Evolutionary conservation across 768 basidiomycete species (phyloP), one percentile per base, ranked within the genome.

Genomic region (Mycena capillaripes): DNA sequence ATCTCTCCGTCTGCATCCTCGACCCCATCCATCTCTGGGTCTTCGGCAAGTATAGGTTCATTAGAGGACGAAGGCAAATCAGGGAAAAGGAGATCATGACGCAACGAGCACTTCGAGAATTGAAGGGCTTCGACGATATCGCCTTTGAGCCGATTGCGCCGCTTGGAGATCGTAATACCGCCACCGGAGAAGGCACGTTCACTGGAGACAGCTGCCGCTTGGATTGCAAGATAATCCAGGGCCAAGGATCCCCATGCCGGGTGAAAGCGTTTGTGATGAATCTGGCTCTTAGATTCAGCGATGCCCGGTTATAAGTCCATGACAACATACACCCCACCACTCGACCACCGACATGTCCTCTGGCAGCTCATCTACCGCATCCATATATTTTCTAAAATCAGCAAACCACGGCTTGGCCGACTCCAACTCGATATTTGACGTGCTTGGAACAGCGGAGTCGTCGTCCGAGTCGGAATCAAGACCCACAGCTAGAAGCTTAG

Each of bases 61-160:
- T 59, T 59, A 4, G 57, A 4, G 6, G 57, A 59, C 3, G 12
- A 36, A 2, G 57, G 57, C 5, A 10, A 4, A 16, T 59, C 57
- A 10, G 36, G 44, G 34, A 63, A 63, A 5, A 63, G 30, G 7
- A 63, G 30, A 21, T 63, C 46, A 21, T 25, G 21, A 23, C 44
- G 61, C 14, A 63, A 19, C 11, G 29, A 19, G 14, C 46, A 63
- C 46, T 63, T 63, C 61, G 52, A 17, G 32, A 48, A 63, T 52
- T 63, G 61, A 19, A 63, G 46, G 6, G 61, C 61, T 34, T 63
- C 61, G 44, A 63, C 48, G n/a, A 63, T 52, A 30, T 63, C 61
- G 52, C 61, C 61, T 52, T 63, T 63, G 12, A 63, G 46, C 4
- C 61, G 44, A 36, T 61, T 64, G 27, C 21, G 72, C 5, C 59